Percentiles rank a stretch among this genome's conserved stretches.
These are phyloP conservation scores for Piromyces sp. DNA, from an alignment of 192 early-diverging fungal genomes.

Conservation along the genomic window DNA sequence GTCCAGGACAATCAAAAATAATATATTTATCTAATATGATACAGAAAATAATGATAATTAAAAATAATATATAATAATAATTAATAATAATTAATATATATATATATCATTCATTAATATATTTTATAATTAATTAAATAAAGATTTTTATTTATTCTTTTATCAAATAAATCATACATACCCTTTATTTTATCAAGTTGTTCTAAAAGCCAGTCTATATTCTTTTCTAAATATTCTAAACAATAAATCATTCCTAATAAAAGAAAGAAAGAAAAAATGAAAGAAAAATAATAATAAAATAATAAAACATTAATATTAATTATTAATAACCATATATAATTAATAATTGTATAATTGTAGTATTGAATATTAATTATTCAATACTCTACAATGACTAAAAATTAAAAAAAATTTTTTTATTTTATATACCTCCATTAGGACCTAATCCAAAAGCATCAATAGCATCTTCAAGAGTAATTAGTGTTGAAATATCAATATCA, in stretches of 20 bases:
- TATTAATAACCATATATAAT: no score
- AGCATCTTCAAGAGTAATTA: conserved; percentile 32
- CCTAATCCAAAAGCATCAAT: conserved; percentile 29
- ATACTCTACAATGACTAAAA: no score
- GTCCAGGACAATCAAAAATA: conserved; percentile 38
- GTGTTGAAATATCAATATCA: conserved; percentile 25
- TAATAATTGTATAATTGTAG: no score
- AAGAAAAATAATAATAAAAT: no score
- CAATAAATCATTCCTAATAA: conserved; percentile 27
- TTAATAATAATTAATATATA: background rate
- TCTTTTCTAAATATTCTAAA: conserved; percentile 43
- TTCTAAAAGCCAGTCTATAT: conserved; percentile 33
- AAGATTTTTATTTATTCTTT: no score
- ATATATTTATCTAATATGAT: conserved; percentile 25
- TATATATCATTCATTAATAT: no score
- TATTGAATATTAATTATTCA: no score
- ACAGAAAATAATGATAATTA: background rate
- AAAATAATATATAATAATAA: background rate
- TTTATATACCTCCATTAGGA: conserved; percentile 39
- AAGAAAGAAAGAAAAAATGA: no score
- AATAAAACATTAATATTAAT: no score
- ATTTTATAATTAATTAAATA: no score
- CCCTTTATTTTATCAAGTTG: conserved; percentile 17
- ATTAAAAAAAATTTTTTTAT: no score
- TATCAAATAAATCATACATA: no score